Conservation (phyloP, 2,329 filamentous ascomycete genomes). For the Alternaria sp. region DNA sequence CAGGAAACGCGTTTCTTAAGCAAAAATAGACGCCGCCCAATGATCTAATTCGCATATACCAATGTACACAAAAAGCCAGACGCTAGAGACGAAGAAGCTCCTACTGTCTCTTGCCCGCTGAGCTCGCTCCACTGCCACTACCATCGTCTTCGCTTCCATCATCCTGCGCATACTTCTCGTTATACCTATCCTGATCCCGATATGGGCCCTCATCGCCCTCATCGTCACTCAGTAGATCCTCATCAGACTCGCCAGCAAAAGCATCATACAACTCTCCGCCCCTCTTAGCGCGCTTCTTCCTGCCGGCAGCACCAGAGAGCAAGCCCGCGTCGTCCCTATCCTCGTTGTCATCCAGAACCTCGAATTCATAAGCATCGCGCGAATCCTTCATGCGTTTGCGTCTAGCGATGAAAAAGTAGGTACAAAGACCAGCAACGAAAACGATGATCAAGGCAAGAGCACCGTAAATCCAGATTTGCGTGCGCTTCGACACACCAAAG, state of each 20-base stretch:
- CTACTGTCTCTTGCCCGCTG: constrained; percentile 39
- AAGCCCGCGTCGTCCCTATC: constrained; percentile 61
- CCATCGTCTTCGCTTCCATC: constrained; percentile 32
- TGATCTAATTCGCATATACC: constrained; percentile 15
- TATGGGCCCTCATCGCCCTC: constrained; percentile 50
- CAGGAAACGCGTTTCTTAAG: neutral
- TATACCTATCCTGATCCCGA: constrained; percentile 40
- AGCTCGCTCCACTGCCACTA: constrained; percentile 30
- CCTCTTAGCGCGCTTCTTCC: constrained; percentile 62
- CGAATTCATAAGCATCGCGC: constrained; percentile 90
- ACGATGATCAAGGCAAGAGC: constrained; percentile 81
- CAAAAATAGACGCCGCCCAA: constrained; percentile 27
- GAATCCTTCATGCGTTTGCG: constrained; percentile 77
- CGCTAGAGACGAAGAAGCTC: neutral
- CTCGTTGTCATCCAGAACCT: constrained; percentile 86
- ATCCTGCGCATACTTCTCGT: constrained; percentile 44
- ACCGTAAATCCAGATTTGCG: constrained; percentile 93
- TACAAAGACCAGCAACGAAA: constrained; percentile 82
- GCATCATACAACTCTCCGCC: constrained; percentile 97
- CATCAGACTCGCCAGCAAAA: constrained; percentile 91
- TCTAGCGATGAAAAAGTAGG: constrained; percentile 82
- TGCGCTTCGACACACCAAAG: constrained; percentile 85
- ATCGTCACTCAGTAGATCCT: constrained; percentile 64
- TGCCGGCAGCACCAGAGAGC: constrained; percentile 45
- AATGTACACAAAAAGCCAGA: constrained; percentile 5